Conservation (phyloP, 768 basidiomycete species). For the Candolleomyces efflorescens region DNA sequence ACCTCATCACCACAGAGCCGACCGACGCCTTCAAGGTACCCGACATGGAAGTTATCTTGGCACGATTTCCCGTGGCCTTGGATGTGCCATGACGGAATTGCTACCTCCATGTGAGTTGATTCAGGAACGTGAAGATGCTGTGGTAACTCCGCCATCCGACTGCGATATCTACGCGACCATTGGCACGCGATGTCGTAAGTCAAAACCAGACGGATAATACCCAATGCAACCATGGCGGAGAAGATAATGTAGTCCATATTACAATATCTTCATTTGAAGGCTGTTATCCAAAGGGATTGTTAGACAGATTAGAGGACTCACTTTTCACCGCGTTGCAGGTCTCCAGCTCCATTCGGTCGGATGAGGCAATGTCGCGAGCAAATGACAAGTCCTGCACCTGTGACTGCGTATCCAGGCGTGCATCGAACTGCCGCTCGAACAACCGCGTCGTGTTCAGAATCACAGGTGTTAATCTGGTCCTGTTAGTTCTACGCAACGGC, state of each 20-base stretch:
- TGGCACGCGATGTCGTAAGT: constrained; percentile 32
- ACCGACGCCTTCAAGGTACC: no score
- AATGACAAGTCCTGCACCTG: constrained; percentile 19
- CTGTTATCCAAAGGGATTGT: constrained; percentile 3
- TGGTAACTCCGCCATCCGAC: constrained; percentile 10
- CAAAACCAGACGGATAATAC: constrained; percentile 13
- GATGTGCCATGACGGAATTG: constrained; percentile 25
- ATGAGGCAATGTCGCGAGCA: constrained; percentile 22
- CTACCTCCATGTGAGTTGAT: constrained; percentile 1
- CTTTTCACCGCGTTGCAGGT: constrained; percentile 28
- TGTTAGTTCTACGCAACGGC: no score
- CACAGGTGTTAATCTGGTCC: constrained; percentile 6
- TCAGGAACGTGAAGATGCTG: constrained; percentile 3
- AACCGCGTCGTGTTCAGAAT: constrained; percentile 21
- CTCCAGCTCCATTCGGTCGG: constrained; percentile 20
- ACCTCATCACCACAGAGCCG: no score
- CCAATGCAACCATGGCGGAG: constrained; percentile 10
- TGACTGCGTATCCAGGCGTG: constrained; percentile 19
- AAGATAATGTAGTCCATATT: constrained; percentile 34
- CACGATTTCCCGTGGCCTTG: no score
- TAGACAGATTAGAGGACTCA: constrained; percentile 10
- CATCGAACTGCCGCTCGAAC: constrained; percentile 19
- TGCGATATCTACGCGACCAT: constrained; percentile 20
- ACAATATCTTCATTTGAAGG: constrained; percentile 20
- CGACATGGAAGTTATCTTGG: no score